Evolutionary conservation across 257 asterid species (phyloP).

Genomic region (Ajuga chamaepitys): DNA sequence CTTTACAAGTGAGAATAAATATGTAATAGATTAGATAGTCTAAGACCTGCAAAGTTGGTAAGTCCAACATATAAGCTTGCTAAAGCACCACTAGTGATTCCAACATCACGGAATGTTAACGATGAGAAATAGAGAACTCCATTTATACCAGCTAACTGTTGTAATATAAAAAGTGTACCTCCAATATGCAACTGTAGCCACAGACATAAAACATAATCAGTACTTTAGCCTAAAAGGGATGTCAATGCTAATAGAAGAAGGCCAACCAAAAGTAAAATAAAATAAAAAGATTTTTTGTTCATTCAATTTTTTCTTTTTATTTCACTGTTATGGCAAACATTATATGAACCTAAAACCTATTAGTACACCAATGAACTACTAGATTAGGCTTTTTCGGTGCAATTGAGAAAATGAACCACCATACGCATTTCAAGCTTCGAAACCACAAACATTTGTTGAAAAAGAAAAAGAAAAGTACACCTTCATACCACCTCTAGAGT

Average conservation of each 20-base stretch:
- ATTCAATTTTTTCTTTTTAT: no score
- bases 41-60: conserved; percentile 70
- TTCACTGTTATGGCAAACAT: conserved; percentile 2
- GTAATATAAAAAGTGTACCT: conserved; percentile 74
- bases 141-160: conserved; percentile 82
- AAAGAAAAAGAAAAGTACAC: conserved; percentile 33
- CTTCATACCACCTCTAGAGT: conserved; percentile 77
- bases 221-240: conserved; percentile 6
- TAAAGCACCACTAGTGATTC: conserved; percentile 62
- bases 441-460: conserved; percentile 1
- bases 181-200: conserved; percentile 75
- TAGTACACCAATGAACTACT: no score
- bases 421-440: conserved; percentile 8
- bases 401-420: conserved; percentile 5
- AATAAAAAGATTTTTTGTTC: no score
- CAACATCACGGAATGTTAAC: conserved; percentile 71
- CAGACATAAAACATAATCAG: conserved; percentile 11
- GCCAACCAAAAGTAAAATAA: not conserved
- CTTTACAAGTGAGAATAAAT: not conserved
- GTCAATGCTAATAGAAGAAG: not conserved
- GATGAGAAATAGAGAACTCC: conserved; percentile 89
- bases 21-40: not conserved
- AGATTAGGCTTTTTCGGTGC: no score
- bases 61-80: conserved; percentile 70
- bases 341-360: no score